phyloP scores from a whole-genome alignment of 2,329 filamentous ascomycete species.

The Raffaelea deltoideospora region DNA sequence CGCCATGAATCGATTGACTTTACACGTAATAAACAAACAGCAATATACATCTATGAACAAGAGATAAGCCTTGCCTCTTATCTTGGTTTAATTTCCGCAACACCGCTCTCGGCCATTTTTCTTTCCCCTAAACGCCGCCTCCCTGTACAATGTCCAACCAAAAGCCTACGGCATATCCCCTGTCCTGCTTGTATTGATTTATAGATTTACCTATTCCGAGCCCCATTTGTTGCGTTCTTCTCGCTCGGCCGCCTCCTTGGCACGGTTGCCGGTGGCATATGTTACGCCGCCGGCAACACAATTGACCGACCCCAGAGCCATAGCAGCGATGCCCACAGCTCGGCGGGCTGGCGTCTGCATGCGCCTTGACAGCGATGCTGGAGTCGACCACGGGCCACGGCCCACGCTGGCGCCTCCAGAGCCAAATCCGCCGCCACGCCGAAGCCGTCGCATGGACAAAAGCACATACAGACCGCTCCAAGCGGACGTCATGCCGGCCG shows the following conservation, averaged over 20 bases:
- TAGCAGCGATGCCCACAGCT: conserved; percentile 31
- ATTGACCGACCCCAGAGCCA: conserved; percentile 34
- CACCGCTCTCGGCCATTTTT: too few relatives aligned
- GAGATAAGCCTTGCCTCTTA: too few relatives aligned
- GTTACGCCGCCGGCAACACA: conserved; percentile 33
- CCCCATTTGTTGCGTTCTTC: conserved; percentile 36
- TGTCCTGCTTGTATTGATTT: too few relatives aligned
- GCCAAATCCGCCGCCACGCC: too few relatives aligned
- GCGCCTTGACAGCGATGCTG: conserved; percentile 17
- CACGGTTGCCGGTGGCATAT: conserved; percentile 33
- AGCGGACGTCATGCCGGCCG: conserved; percentile 38
- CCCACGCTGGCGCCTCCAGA: conserved; percentile 6
- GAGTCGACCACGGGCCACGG: conserved; percentile 6
- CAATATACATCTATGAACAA: too few relatives aligned
- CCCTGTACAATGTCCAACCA: too few relatives aligned
- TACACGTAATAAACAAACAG: too few relatives aligned
- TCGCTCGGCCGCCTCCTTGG: conserved; percentile 32
- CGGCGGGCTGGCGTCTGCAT: conserved; percentile 22
- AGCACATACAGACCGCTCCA: conserved; percentile 43
- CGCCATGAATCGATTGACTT: too few relatives aligned
- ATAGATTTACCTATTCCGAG: too few relatives aligned
- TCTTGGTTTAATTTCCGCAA: too few relatives aligned
- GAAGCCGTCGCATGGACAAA: conserved; percentile 30
- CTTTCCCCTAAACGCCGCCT: too few relatives aligned
- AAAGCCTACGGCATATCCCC: too few relatives aligned